A percentile compares a stretch with the other conserved stretches of the same genome.
Evolutionary conservation across 1,284 basidiomycete genomes (phyloP).

Genomic region (Gomphus bonarii): DNA sequence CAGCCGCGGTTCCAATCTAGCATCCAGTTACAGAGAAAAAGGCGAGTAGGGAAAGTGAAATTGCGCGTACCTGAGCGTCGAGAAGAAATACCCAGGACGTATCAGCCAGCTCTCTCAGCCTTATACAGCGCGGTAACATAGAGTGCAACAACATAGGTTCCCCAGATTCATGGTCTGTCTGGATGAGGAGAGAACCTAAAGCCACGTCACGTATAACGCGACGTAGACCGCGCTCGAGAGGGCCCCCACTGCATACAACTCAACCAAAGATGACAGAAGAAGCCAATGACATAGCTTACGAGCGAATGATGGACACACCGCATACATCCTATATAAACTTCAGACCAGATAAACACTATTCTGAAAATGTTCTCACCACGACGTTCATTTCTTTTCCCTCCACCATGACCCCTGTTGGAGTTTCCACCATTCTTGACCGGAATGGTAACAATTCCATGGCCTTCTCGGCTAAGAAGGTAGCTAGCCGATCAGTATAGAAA

Average conservation of each 20-base stretch:
- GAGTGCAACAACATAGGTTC: slow-evolving; percentile 84
- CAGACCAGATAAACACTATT: background rate
- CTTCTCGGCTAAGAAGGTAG: slow-evolving; percentile 78
- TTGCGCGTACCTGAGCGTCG: slow-evolving; percentile 67
- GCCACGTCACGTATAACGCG: slow-evolving; percentile 83
- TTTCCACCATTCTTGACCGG: slow-evolving; percentile 49
- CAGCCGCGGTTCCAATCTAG: slow-evolving; percentile 91
- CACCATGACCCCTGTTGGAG: slow-evolving; percentile 51
- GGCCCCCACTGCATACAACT: slow-evolving; percentile 54
- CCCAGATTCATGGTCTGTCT: slow-evolving; percentile 76
- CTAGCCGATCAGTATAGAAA: slow-evolving; percentile 79
- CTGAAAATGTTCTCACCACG: slow-evolving; percentile 27
- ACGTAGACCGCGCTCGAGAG: slow-evolving; percentile 83
- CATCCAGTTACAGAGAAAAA: background rate
- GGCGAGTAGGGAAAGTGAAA: background rate
- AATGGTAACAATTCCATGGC: slow-evolving; percentile 79
- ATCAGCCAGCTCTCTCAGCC: slow-evolving; percentile 50
- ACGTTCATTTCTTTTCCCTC: slow-evolving; percentile 56
- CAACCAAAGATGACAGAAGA: background rate
- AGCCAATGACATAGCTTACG: slow-evolving; percentile 37
- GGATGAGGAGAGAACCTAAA: slow-evolving; percentile 84
- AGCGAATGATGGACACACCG: slow-evolving; percentile 77
- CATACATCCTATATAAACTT: slow-evolving; percentile 44
- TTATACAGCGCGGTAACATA: slow-evolving; percentile 67
- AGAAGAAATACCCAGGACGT: slow-evolving; percentile 83